phyloP scores from a whole-genome alignment of 495 filamentous ascomycete genomes.

The Patellaria atrata region DNA sequence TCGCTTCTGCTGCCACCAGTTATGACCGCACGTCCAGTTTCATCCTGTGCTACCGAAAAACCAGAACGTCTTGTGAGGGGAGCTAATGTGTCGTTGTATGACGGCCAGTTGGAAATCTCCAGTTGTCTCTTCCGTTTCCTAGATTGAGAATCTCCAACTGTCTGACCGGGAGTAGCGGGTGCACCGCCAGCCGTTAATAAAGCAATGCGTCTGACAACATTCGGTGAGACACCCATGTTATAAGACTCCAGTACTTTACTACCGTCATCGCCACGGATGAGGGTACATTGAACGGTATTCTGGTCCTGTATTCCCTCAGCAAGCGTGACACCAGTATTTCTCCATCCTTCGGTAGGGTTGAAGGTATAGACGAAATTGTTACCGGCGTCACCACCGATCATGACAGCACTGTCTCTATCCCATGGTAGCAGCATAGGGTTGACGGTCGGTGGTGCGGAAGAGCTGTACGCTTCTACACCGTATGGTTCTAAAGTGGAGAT shows the following conservation, averaged over 20 bases:
- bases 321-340: conserved; percentile 44
- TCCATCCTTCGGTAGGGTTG: conserved; percentile 44
- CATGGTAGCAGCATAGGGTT: conserved; percentile 64
- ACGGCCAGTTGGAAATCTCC: conserved; percentile 50
- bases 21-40: conserved; percentile 52
- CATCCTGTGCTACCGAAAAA: conserved; percentile 46
- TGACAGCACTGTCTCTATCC: conserved; percentile 53
- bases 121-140: conserved; percentile 33
- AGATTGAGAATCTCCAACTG: conserved; percentile 22
- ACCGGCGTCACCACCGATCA: conserved; percentile 57
- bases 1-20: conserved; percentile 55
- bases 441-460: conserved; percentile 44
- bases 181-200: conserved; percentile 37
- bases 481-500: conserved; percentile 50
- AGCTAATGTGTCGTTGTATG: conserved; percentile 62
- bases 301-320: conserved; percentile 41
- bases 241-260: conserved; percentile 76
- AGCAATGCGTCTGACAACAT: conserved; percentile 52
- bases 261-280: conserved; percentile 58
- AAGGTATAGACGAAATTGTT: conserved; percentile 60
- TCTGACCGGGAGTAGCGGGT: conserved; percentile 27
- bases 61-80: conserved; percentile 43
- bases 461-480: conserved; percentile 34
- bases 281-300: conserved; percentile 38
- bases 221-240: conserved; percentile 63